Evolutionary conservation across 108 stramenopile species (phyloP), one percentile per base, ranked within the genome.

Genomic region (Skeletonema marinoi): DNA sequence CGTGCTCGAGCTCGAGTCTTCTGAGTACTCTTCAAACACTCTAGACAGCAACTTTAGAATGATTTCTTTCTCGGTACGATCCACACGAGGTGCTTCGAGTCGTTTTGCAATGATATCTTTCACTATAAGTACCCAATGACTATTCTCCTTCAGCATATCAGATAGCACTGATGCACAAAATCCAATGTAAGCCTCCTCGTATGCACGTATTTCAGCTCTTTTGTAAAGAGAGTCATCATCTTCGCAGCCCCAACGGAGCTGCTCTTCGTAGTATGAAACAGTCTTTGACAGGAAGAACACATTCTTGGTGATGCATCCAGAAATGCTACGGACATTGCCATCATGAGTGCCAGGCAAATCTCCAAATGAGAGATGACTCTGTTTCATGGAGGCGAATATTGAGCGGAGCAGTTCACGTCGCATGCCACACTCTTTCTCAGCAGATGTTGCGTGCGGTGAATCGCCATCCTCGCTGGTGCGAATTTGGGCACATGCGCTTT

Each of bases 371-470:
- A n/a, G 16, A 8, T 63, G 31, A n/a, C n/a, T n/a, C 41, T 54
- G 63, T 60, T 35, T 58, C 29, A 71, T 30, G 12, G 73, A 60
- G 11, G 33, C 13, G 35, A 81, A 42, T 48, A 75, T 14, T 5
- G 54, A 31, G 14, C 36, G 64, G 41, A 81, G 33, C 25, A 81
- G 2, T 29, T 71, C 19, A 35, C 66, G 41, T 31, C 81, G 74
- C 38, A 75, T 81, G 39, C 54, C 64, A 30, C 81, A 81, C 54
- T 81, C 81, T 19, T 70, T 60, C 68, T 81, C 81, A 38, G 66
- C 70, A 8, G 81, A 72, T 35, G 50, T n/a, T 62, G 74, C 58
- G 4, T 66, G 2, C 65, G 60, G 30, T 33, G 66, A 65, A 32
- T 71, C 42, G 13, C 65, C 38, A 25, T 63, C 72, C 4, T 71